Evolutionary conservation across 2,329 filamentous ascomycete genomes (phyloP).

Genomic region (Chrysosporium queenslandicum): DNA sequence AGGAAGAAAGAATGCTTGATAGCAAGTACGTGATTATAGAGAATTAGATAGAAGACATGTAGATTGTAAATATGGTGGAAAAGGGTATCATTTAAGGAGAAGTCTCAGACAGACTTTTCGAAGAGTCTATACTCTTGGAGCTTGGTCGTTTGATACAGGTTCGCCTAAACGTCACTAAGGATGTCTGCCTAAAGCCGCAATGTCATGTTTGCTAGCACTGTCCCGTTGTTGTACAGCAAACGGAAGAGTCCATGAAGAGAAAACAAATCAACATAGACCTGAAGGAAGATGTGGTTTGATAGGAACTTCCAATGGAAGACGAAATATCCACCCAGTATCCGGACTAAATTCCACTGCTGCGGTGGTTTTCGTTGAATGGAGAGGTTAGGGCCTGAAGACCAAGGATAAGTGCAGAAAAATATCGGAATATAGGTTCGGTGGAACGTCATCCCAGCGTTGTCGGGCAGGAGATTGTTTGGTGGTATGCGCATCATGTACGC

Average conservation of each 20-base stretch:
- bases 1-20: too few relatives aligned
- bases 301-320: background rate
- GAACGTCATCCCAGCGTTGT: background rate
- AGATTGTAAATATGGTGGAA: background rate
- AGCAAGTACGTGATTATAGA: background rate
- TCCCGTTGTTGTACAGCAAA: background rate
- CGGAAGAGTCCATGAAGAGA: background rate
- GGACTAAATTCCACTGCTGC: background rate
- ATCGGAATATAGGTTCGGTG: background rate
- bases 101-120: background rate
- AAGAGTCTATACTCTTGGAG: background rate
- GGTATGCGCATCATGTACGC: background rate
- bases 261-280: background rate
- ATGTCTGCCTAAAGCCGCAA: conserved; percentile 5
- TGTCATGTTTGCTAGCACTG: conserved; percentile 1
- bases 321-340: background rate
- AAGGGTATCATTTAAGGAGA: background rate
- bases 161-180: background rate
- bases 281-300: background rate
- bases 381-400: background rate
- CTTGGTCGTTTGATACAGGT: background rate
- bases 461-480: background rate
- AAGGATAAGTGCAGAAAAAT: background rate
- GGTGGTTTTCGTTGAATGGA: background rate
- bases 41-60: background rate